These are phyloP conservation scores for Epichloe hybrida DNA, from an alignment of 2,329 filamentous ascomycete genomes.

Conservation along the genomic window DNA sequence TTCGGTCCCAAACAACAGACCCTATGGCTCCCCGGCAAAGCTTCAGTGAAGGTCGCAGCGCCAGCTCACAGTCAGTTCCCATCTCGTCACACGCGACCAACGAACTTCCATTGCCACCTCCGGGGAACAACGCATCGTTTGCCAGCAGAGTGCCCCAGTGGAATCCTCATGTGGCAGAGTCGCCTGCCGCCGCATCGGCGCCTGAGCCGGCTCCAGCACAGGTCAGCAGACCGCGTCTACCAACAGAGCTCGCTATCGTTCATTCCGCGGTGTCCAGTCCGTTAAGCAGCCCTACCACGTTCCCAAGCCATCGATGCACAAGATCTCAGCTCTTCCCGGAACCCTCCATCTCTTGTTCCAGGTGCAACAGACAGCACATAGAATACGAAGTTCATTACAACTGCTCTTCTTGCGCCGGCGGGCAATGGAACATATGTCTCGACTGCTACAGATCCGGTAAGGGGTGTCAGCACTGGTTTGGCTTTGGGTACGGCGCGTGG, in stretches of 20 bases:
- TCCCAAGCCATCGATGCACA: constrained; percentile 25
- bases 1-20: constrained; percentile 28
- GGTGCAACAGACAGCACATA: constrained; percentile 58
- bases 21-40: constrained; percentile 23
- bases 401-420: constrained; percentile 56
- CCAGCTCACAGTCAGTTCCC: constrained; percentile 22
- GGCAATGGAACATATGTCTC: constrained; percentile 66
- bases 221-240: constrained; percentile 18
- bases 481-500: constrained; percentile 65
- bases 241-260: constrained; percentile 27
- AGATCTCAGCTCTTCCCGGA: constrained; percentile 47
- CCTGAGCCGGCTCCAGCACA: constrained; percentile 12
- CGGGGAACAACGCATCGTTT: constrained; percentile 20
- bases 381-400: constrained; percentile 81
- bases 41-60: constrained; percentile 29
- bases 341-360: constrained; percentile 59
- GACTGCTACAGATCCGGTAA: constrained; percentile 64
- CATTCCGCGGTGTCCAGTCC: constrained; percentile 21
- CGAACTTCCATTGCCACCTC: constrained; percentile 10
- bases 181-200: constrained; percentile 2
- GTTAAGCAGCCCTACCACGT: constrained; percentile 15
- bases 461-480: constrained; percentile 79
- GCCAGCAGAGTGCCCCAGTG: constrained; percentile 22
- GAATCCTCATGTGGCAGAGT: constrained; percentile 6
- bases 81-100: constrained; percentile 11